phyloP scores from a whole-genome alignment of 2,329 filamentous ascomycete species.

The Zasmidium citrigriseum region DNA sequence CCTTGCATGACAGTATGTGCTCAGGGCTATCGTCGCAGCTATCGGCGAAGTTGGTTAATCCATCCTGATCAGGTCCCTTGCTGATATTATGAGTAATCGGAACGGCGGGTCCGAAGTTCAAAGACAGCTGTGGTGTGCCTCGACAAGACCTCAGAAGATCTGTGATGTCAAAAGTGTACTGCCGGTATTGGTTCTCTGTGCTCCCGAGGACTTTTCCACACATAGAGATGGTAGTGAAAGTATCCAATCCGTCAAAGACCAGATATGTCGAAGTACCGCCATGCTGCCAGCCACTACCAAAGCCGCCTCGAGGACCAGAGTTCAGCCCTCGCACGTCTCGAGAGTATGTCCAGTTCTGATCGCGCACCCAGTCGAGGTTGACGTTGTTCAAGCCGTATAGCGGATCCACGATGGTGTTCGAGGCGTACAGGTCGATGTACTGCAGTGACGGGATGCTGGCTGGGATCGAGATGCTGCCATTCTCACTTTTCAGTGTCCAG shows the following conservation, averaged over 20 bases:
- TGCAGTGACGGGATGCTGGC: not conserved
- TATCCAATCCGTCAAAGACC: constrained; percentile 62
- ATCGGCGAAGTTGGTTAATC: not conserved
- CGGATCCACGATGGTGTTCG: not conserved
- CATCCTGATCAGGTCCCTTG: constrained; percentile 59
- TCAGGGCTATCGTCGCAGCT: not conserved
- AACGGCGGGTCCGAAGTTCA: constrained; percentile 59
- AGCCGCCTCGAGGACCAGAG: not conserved
- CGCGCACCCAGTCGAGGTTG: not conserved
- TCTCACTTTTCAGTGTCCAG: constrained; percentile 2
- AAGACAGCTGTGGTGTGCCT: constrained; percentile 35
- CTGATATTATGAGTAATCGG: constrained; percentile 55
- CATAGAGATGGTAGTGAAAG: constrained; percentile 57
- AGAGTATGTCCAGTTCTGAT: constrained; percentile 8
- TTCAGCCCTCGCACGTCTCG: not conserved
- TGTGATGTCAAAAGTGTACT: constrained; percentile 60
- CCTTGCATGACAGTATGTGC: not conserved
- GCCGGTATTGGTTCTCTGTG: constrained; percentile 63
- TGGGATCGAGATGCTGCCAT: not conserved
- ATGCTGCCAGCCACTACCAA: not conserved
- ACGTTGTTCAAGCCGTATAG: constrained; percentile 1
- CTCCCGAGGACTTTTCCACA: constrained; percentile 55
- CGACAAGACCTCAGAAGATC: constrained; percentile 46
- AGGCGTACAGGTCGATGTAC: constrained; percentile 2
- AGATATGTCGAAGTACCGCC: constrained; percentile 49